Evolutionary conservation across 805 yeast species (phyloP), one percentile per base, ranked within the genome.

Genomic region (Nakazawaea anatomiae): DNA sequence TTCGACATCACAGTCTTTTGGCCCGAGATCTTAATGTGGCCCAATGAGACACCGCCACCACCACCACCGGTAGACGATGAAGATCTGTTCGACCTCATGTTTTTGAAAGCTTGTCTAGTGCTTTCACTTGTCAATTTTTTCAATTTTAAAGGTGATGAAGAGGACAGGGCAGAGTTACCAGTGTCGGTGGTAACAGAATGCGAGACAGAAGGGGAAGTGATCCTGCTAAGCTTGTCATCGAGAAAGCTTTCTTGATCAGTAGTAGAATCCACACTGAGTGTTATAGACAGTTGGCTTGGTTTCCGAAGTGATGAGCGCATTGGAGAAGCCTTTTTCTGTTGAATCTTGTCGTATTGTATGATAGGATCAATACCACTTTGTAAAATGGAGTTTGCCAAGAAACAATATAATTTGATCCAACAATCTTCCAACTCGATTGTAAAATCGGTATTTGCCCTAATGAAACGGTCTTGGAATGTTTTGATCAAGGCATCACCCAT

Each of bases 401-500:
- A 86, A 52, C 83, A 70, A 67, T 83, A 86, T 27, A 86, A 68
- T 58, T 83, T 79, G 50, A 85, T 78, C 91, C 92, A 86, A 51
- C 83, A 77, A 52, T 79, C 74, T 60, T 85, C 90, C 41, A 84
- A 62, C 56, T 82, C 86, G 27, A 78, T 64, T 11, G 82, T 75
- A 61, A 84, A 84, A 18, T 70, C 65, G 3, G n/a, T 11, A 27
- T 42, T 28, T 6, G 35, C 28, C 48, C 56, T 10, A 75, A 74
- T 18, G 55, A 83, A 84, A 56, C 90, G 66, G 61, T 84, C 89
- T 58, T 77, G 76, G 56, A 85, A 81, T 0, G 92, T 85, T 58
- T 76, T 78, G 52, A 85, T 71, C 42, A 86, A 70, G 0, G 90
- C 89, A 50, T 77, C 77, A 1, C 92, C 92, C 89, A 86, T 82